Conservation (phyloP, 768 basidiomycete genomes). For the Mycena pura region DNA sequence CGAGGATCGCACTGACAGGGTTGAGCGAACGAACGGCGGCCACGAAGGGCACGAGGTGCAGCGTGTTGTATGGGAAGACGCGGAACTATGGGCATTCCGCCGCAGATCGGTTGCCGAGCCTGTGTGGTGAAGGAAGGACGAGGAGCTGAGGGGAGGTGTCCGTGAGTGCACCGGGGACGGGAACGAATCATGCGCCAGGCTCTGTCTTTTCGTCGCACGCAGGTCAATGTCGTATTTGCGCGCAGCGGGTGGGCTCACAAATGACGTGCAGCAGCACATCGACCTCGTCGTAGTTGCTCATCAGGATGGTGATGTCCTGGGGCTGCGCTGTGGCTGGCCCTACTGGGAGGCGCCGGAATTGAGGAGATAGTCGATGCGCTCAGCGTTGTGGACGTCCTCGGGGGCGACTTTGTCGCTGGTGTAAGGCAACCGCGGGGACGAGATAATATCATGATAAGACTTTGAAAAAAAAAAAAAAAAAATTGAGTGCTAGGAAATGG, state of each 20-base stretch:
- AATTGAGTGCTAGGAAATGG: no score
- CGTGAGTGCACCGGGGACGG: slow-evolving; percentile 67
- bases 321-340: no score
- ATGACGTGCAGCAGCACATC: slow-evolving; percentile 83
- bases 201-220: slow-evolving; percentile 58
- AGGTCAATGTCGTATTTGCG: no score
- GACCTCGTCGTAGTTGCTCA: slow-evolving; percentile 78
- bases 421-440: no score
- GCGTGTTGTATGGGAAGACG: slow-evolving; percentile 88
- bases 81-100: slow-evolving; percentile 61
- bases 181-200: slow-evolving; percentile 85
- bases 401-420: neutral
- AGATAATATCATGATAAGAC: no score
- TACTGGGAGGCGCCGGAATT: no score
- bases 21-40: slow-evolving; percentile 78
- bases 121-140: neutral
- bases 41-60: slow-evolving; percentile 77
- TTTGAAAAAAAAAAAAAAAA: no score
- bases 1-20: slow-evolving; percentile 83
- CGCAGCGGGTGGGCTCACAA: no score
- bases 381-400: neutral
- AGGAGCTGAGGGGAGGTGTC: slow-evolving; percentile 76
- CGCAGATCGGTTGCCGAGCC: no score
- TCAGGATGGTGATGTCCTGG: slow-evolving; percentile 46
- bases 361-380: slow-evolving; percentile 1